A percentile compares a stretch with the other conserved stretches of the same genome.
phyloP scores from a whole-genome alignment of 2,329 filamentous ascomycete genomes.

The Blumeria hordei region DNA sequence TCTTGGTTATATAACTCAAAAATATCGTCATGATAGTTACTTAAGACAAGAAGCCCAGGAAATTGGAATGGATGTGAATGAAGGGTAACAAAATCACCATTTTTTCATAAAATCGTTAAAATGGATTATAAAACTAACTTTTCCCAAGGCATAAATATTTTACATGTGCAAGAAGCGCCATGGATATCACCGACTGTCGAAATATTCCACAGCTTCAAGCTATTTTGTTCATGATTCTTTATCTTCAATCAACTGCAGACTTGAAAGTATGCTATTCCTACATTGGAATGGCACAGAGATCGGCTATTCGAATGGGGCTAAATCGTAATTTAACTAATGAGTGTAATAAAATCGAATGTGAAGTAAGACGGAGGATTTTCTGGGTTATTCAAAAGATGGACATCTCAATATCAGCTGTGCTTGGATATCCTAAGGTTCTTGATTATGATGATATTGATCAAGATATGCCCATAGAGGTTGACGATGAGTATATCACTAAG shows the following conservation, averaged over 20 bases:
- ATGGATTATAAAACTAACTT: constrained; percentile 3
- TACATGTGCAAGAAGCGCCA: constrained; percentile 36
- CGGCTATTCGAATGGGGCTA: constrained; percentile 52
- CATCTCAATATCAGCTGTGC: constrained; percentile 40
- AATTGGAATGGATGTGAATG: no score
- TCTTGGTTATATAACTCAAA: constrained; percentile 28
- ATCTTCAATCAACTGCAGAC: constrained; percentile 57
- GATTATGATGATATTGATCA: constrained; percentile 43
- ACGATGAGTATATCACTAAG: constrained; percentile 41
- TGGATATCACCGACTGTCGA: constrained; percentile 45
- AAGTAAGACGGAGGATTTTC: constrained; percentile 39
- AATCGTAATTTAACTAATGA: constrained; percentile 45
- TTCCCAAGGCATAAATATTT: constrained; percentile 38
- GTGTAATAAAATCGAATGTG: constrained; percentile 36
- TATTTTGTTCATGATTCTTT: constrained; percentile 57
- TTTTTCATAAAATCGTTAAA: background rate
- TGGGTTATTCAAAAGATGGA: constrained; percentile 48
- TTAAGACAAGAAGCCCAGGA: no score
- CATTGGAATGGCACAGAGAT: constrained; percentile 52
- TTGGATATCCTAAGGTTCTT: constrained; percentile 40
- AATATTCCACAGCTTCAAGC: constrained; percentile 53
- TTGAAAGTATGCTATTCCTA: constrained; percentile 61
- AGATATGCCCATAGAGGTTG: constrained; percentile 35
- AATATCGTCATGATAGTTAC: no score
- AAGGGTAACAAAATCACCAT: constrained; percentile 1